A percentile compares a stretch with the other conserved stretches of the same genome.
These are phyloP conservation scores for Fraxinus excelsior DNA, from an alignment of 257 asterid genomes.

Conservation along the genomic window DNA sequence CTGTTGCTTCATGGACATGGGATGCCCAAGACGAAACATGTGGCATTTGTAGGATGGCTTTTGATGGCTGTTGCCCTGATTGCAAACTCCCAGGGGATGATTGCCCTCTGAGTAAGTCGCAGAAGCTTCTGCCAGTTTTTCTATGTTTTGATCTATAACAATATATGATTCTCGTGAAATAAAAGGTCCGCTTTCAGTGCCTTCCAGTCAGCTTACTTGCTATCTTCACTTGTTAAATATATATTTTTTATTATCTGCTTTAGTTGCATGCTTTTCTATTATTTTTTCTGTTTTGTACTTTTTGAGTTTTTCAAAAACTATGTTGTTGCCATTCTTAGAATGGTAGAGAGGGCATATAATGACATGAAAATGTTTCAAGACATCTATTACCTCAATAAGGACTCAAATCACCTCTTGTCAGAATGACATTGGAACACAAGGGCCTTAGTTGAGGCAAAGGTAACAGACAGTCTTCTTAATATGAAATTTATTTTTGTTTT, in stretches of 20 bases:
- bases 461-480: no score
- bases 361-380: neutral
- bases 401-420: neutral
- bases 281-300: neutral
- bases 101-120: constrained; percentile 75
- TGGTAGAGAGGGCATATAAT: neutral
- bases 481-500: neutral
- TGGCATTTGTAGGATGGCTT: constrained; percentile 90
- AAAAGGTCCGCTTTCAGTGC: neutral
- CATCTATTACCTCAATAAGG: neutral
- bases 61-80: constrained; percentile 92
- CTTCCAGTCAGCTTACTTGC: neutral
- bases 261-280: neutral
- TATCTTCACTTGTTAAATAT: neutral
- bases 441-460: neutral
- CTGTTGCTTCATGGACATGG: constrained; percentile 97
- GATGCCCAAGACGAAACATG: constrained; percentile 96
- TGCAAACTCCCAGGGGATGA: constrained; percentile 93
- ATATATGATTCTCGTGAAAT: neutral
- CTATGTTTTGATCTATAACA: neutral
- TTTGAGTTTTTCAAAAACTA: neutral
- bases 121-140: neutral
- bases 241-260: neutral
- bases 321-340: neutral
- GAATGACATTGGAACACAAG: neutral